phyloP scores from a whole-genome alignment of 345 rosid species.

The Aquilaria yunnanensis region DNA sequence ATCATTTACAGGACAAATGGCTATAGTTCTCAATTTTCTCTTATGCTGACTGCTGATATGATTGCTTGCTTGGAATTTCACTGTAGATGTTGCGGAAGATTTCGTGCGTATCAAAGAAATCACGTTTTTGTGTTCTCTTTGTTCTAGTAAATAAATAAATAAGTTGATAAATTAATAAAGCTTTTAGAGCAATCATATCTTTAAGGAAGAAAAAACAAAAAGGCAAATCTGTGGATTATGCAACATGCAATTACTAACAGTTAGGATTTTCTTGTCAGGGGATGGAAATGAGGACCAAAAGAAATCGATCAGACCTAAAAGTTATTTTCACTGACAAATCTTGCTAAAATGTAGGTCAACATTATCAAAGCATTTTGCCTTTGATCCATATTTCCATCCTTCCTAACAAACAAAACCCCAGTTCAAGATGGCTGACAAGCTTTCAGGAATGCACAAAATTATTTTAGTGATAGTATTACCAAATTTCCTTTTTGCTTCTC shows the following conservation, averaged over 20 bases:
- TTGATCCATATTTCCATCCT: no score
- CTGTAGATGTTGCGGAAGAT: slow-evolving; percentile 36
- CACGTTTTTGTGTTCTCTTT: slow-evolving; percentile 68
- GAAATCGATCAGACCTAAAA: no score
- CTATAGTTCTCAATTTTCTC: slow-evolving; percentile 85
- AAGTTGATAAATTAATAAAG: slow-evolving; percentile 1
- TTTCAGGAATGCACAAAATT: background rate
- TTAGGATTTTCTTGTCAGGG: no score
- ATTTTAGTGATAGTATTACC: slow-evolving; percentile 33
- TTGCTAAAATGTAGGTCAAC: no score
- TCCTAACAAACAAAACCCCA: no score
- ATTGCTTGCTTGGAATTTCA: slow-evolving; percentile 52
- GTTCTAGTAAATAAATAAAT: slow-evolving; percentile 40
- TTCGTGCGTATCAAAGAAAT: slow-evolving; percentile 51
- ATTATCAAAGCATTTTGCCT: no score
- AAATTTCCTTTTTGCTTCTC: slow-evolving; percentile 59
- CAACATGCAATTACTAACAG: background rate
- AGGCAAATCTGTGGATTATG: background rate
- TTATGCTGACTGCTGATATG: slow-evolving; percentile 85
- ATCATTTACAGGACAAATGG: slow-evolving; percentile 66
- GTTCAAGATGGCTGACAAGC: background rate
- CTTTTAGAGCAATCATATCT: no score
- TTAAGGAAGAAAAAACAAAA: background rate
- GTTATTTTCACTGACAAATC: no score
- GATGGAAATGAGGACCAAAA: no score